phyloP scores from a whole-genome alignment of 2,329 filamentous ascomycete genomes.

The Fusarium sarcochroum region DNA sequence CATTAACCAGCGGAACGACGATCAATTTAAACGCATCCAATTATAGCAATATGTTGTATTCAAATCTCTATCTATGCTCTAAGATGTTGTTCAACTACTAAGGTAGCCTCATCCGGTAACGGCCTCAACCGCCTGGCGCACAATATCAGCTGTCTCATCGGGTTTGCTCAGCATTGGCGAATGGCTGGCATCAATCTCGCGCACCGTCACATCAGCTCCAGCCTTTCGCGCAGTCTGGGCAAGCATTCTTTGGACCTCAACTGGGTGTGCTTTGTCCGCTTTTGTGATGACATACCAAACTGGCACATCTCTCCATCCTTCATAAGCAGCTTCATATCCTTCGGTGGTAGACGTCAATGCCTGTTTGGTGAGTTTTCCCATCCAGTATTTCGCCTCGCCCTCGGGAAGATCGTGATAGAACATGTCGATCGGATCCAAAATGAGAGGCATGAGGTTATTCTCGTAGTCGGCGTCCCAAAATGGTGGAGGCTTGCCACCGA shows the following conservation, averaged over 20 bases:
- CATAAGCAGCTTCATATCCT: slow-evolving; percentile 59
- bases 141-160: slow-evolving; percentile 54
- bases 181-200: slow-evolving; percentile 62
- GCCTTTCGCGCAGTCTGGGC: slow-evolving; percentile 57
- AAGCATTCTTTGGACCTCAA: slow-evolving; percentile 55
- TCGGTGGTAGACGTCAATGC: slow-evolving; percentile 61
- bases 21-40: no score
- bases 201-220: slow-evolving; percentile 54
- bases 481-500: slow-evolving; percentile 60
- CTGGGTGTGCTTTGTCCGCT: slow-evolving; percentile 59
- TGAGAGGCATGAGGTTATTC: slow-evolving; percentile 59
- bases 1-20: no score
- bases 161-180: slow-evolving; percentile 65
- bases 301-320: slow-evolving; percentile 64
- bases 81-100: no score
- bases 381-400: slow-evolving; percentile 60
- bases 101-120: slow-evolving; percentile 21
- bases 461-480: slow-evolving; percentile 56
- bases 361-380: slow-evolving; percentile 57
- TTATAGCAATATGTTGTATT: no score
- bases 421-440: slow-evolving; percentile 55
- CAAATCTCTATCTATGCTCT: background rate
- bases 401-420: slow-evolving; percentile 66
- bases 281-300: slow-evolving; percentile 61
- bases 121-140: slow-evolving; percentile 48